These are phyloP conservation scores for Chlorella variabilis DNA, from an alignment of 163 green algal species.

Conservation along the genomic window DNA sequence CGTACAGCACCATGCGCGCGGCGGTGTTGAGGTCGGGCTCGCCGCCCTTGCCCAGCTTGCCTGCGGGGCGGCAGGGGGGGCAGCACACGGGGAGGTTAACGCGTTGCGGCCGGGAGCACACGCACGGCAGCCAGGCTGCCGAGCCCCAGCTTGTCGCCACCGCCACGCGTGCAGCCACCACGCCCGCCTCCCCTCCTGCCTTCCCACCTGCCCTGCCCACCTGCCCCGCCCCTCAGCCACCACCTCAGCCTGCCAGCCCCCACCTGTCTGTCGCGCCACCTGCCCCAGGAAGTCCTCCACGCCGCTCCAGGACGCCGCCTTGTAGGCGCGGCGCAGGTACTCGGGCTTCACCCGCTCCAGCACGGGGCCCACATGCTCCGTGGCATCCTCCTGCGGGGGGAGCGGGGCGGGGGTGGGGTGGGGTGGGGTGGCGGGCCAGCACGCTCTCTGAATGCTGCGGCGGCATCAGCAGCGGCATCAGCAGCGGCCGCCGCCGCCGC, in stretches of 20 bases:
- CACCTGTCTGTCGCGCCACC: constrained; percentile 70
- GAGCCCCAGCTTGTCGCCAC: no score
- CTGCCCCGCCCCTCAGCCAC: background rate
- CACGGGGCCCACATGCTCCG: constrained; percentile 86
- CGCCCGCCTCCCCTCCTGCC: no score
- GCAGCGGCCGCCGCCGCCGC: no score
- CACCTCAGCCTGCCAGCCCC: background rate
- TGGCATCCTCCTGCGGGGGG: constrained; percentile 79
- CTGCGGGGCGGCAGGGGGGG: constrained; percentile 32
- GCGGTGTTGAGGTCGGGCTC: constrained; percentile 97
- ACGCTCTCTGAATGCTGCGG: background rate
- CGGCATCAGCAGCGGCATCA: background rate
- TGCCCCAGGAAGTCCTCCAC: constrained; percentile 93
- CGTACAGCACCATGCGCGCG: constrained; percentile 96
- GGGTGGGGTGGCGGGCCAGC: background rate
- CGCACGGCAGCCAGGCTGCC: no score
- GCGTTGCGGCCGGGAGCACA: no score
- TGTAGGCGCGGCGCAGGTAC: constrained; percentile 88
- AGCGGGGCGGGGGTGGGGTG: background rate
- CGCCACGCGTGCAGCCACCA: no score
- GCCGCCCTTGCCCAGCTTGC: constrained; percentile 93
- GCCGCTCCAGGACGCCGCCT: constrained; percentile 82
- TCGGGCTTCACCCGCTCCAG: constrained; percentile 86
- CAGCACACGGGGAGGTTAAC: background rate
- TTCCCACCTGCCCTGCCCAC: no score